These are phyloP conservation scores for Xylaria sp. DNA, from an alignment of 2,329 filamentous ascomycete genomes.

Conservation along the genomic window DNA sequence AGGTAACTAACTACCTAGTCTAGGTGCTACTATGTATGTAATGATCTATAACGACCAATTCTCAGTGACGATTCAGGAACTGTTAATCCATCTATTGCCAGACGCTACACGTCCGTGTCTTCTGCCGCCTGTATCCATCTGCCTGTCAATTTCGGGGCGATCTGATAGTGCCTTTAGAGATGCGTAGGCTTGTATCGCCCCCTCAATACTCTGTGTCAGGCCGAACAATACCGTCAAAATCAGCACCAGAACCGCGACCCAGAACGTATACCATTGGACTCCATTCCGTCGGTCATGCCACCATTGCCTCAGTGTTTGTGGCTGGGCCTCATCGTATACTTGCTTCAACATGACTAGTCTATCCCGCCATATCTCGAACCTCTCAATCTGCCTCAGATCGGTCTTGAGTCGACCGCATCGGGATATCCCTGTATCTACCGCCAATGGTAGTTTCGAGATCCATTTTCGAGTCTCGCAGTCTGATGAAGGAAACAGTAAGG, in stretches of 20 bases:
- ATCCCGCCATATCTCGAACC: conserved; percentile 55
- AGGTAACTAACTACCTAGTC: too few species aligned
- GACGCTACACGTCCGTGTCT: background rate
- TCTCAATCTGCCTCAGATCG: conserved; percentile 49
- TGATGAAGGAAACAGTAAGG: conserved; percentile 36
- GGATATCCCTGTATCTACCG: conserved; percentile 44
- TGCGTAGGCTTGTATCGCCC: conserved; percentile 53
- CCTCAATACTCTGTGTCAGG: conserved; percentile 55
- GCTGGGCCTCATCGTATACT: conserved; percentile 52
- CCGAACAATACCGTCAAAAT: conserved; percentile 53
- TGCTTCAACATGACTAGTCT: conserved; percentile 55
- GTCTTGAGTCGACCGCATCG: conserved; percentile 47
- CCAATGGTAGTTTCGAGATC: background rate
- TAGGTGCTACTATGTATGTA: too few species aligned
- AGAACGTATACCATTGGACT: conserved; percentile 58
- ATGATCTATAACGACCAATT: too few species aligned
- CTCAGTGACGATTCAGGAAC: too few species aligned
- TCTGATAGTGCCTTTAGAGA: conserved; percentile 12
- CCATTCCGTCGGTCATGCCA: conserved; percentile 56
- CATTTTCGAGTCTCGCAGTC: conserved; percentile 34
- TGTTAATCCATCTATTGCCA: background rate
- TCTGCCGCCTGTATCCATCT: background rate
- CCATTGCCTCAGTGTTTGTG: conserved; percentile 52
- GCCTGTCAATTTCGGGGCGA: background rate
- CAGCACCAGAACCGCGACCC: conserved; percentile 54